Evolutionary conservation across 495 filamentous ascomycete species (phyloP).

Genomic region (Evernia prunastri): DNA sequence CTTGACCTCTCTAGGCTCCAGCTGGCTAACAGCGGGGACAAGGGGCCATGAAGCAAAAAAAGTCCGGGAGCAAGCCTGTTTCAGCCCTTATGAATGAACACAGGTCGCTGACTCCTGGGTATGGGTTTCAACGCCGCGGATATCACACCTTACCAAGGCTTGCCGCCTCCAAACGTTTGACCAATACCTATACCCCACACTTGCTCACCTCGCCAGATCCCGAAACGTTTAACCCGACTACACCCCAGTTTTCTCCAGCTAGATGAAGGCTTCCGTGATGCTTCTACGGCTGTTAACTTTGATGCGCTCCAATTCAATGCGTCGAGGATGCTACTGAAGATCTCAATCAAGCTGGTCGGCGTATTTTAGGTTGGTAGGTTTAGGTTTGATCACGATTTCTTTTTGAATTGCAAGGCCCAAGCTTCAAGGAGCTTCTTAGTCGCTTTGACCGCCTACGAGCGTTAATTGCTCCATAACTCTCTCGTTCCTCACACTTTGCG

Average conservation of each 20-base stretch:
- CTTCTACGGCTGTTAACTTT: conserved; percentile 18
- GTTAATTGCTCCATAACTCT: conserved; percentile 16
- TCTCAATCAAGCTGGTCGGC: conserved; percentile 13
- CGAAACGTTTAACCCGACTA: conserved; percentile 9
- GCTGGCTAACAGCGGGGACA: background rate
- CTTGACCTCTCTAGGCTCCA: background rate
- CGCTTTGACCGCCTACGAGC: conserved; percentile 28
- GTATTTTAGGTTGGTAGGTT: conserved; percentile 17
- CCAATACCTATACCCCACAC: background rate
- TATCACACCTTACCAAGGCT: conserved; percentile 1
- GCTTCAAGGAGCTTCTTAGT: conserved; percentile 20
- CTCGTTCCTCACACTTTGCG: conserved; percentile 19
- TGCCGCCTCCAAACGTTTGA: background rate
- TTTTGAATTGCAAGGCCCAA: conserved; percentile 16
- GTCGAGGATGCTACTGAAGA: background rate
- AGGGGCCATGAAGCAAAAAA: background rate
- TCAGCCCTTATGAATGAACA: background rate
- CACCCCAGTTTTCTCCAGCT: conserved; percentile 13
- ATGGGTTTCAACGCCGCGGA: background rate
- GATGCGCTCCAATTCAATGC: conserved; percentile 11
- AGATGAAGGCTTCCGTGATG: conserved; percentile 12
- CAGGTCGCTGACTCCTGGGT: background rate
- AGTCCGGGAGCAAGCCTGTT: background rate
- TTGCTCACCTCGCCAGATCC: conserved; percentile 7
- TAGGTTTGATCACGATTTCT: conserved; percentile 17